Evolutionary conservation across 305 asterid genomes (phyloP).

Genomic region (Solanum hybrid): DNA sequence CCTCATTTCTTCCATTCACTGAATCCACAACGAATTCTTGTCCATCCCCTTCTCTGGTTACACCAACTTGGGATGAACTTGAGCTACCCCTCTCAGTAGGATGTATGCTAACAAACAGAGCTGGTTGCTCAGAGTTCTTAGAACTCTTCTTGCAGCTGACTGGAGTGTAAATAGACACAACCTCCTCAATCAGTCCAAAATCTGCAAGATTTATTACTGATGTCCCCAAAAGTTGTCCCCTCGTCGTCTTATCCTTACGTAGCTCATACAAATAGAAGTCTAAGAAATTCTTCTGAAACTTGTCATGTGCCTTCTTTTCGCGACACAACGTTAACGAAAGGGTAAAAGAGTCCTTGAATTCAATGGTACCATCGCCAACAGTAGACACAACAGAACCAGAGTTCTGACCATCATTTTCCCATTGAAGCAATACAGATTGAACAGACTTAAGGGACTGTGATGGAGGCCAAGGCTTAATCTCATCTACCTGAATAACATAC

Average conservation of each 20-base stretch:
- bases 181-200: slow-evolving; percentile 47
- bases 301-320: slow-evolving; percentile 39
- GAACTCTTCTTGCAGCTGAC: slow-evolving; percentile 57
- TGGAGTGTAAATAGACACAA: slow-evolving; percentile 35
- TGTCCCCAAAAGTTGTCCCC: slow-evolving; percentile 57
- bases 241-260: slow-evolving; percentile 54
- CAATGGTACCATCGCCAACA: slow-evolving; percentile 55
- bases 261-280: slow-evolving; percentile 67
- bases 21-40: slow-evolving; percentile 41
- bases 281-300: slow-evolving; percentile 52
- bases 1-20: slow-evolving; percentile 19
- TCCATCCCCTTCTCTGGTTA: slow-evolving; percentile 47
- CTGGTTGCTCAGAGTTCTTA: slow-evolving; percentile 36
- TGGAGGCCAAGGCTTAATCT: slow-evolving; percentile 93
- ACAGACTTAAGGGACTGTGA: slow-evolving; percentile 54
- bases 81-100: slow-evolving; percentile 50
- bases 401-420: slow-evolving; percentile 56
- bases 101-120: slow-evolving; percentile 47
- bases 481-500: slow-evolving; percentile 46
- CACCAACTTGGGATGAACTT: slow-evolving; percentile 44
- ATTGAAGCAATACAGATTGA: slow-evolving; percentile 65
- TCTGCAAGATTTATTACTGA: slow-evolving; percentile 64
- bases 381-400: slow-evolving; percentile 56
- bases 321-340: slow-evolving; percentile 40
- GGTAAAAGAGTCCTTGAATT: slow-evolving; percentile 53